phyloP scores from a whole-genome alignment of 257 asterid genomes.

The Avicennia marina region DNA sequence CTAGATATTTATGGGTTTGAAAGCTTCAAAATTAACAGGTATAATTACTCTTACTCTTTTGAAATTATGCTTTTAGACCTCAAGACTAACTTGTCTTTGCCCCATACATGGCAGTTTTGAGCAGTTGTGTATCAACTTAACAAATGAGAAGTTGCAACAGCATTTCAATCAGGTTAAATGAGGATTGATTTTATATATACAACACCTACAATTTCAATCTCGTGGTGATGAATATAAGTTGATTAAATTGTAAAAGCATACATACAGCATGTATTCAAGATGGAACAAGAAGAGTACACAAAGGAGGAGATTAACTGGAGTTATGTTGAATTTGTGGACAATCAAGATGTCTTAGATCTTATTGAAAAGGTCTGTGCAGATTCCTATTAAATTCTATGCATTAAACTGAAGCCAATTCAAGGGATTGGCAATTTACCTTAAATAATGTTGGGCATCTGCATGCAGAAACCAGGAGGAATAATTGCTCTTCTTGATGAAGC shows the following conservation, averaged over 20 bases:
- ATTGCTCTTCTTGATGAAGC: slow-evolving; percentile 98
- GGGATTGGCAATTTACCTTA: slow-evolving; percentile 8
- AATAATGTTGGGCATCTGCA: slow-evolving; percentile 15
- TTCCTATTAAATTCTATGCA: background rate
- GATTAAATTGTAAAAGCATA: slow-evolving; percentile 19
- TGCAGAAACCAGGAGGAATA: slow-evolving; percentile 98
- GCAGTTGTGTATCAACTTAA: slow-evolving; percentile 87
- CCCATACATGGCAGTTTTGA: slow-evolving; percentile 51
- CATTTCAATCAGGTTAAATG: slow-evolving; percentile 87
- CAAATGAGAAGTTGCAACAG: slow-evolving; percentile 97
- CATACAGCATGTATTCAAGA: slow-evolving; percentile 89
- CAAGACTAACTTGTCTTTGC: slow-evolving; percentile 22
- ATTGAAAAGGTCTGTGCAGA: slow-evolving; percentile 68
- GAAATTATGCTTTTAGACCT: slow-evolving; percentile 1
- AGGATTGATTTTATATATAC: slow-evolving; percentile 7
- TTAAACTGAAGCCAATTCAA: background rate
- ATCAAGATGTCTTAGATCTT: slow-evolving; percentile 93
- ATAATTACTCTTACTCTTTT: background rate
- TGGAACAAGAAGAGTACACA: slow-evolving; percentile 96
- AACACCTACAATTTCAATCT: slow-evolving; percentile 15
- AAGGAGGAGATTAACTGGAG: slow-evolving; percentile 97
- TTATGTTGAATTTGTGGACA: slow-evolving; percentile 90
- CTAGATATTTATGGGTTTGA: slow-evolving; percentile 95
- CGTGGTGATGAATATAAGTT: background rate
- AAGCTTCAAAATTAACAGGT: slow-evolving; percentile 96